Percentiles rank a stretch among this genome's conserved stretches.
phyloP scores from a whole-genome alignment of 257 asterid genomes.

The Nemophila menziesii region DNA sequence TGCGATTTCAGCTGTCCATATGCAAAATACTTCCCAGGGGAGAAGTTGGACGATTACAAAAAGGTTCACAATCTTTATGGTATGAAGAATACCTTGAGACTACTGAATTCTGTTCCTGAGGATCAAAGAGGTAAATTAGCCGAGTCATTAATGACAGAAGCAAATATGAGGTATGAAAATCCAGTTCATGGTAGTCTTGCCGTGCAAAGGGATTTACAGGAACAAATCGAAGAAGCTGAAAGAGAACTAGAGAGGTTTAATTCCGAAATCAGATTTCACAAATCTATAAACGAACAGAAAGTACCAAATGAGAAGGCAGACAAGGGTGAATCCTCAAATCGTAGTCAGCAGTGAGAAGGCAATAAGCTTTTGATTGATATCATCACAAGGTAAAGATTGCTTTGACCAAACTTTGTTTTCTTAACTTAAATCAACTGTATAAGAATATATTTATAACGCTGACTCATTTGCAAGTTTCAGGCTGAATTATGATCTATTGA shows the following conservation, averaged over 20 bases:
- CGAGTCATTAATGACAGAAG: constrained; percentile 4
- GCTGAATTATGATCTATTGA: no score
- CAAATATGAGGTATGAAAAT: constrained; percentile 4
- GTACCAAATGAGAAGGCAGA: neutral
- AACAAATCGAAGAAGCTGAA: neutral
- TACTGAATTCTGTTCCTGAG: neutral
- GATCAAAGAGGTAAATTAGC: neutral
- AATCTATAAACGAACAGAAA: neutral
- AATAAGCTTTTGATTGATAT: neutral
- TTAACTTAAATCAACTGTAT: no score
- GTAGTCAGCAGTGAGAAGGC: neutral
- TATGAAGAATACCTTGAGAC: neutral
- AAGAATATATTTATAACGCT: no score
- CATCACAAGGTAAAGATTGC: neutral
- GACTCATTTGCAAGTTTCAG: no score
- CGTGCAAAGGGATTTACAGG: neutral
- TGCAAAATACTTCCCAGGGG: constrained; percentile 4
- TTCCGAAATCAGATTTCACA: neutral
- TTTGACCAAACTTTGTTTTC: no score
- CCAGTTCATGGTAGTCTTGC: constrained; percentile 9
- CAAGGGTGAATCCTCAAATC: neutral
- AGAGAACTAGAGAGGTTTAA: neutral
- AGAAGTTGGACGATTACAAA: constrained; percentile 1
- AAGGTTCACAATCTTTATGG: constrained; percentile 11
- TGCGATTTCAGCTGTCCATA: constrained; percentile 5